Conservation (phyloP, 805 yeast species). For the Candida peoriensis region DNA sequence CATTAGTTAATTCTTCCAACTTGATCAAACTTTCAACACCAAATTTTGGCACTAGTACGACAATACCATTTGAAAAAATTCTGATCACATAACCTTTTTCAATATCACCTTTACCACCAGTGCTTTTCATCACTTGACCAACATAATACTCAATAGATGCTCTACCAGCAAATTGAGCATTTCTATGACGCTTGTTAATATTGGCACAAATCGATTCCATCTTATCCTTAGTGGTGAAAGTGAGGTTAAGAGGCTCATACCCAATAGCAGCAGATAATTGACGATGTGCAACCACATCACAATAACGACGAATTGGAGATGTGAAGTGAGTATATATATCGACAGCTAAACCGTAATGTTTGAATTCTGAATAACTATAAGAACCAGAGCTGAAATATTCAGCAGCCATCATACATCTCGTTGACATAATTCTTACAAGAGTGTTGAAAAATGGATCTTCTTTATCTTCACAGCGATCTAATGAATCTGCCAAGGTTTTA, state of each 20-base stretch:
- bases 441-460: conserved; percentile 90
- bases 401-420: conserved; percentile 99
- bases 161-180: conserved; percentile 98
- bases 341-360: conserved; percentile 95
- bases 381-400: conserved; percentile 93
- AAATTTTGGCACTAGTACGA: conserved; percentile 89
- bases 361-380: conserved; percentile 83
- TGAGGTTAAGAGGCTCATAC: conserved; percentile 75
- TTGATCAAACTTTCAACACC: conserved; percentile 94
- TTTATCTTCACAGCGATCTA: conserved; percentile 82
- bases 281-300: conserved; percentile 96
- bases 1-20: conserved; percentile 65
- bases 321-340: conserved; percentile 98
- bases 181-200: conserved; percentile 90
- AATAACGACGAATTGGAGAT: conserved; percentile 95
- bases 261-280: conserved; percentile 98
- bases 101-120: conserved; percentile 46
- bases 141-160: conserved; percentile 97
- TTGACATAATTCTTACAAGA: conserved; percentile 89
- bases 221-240: conserved; percentile 82
- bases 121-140: conserved; percentile 90
- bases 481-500: conserved; percentile 86
- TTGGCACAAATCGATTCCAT: conserved; percentile 87
- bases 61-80: conserved; percentile 92
- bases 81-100: conserved; percentile 91